Percentiles rank a stretch among this genome's conserved stretches.
phyloP scores from a whole-genome alignment of 2,329 filamentous ascomycete species.

The Ambrosiella xylebori region DNA sequence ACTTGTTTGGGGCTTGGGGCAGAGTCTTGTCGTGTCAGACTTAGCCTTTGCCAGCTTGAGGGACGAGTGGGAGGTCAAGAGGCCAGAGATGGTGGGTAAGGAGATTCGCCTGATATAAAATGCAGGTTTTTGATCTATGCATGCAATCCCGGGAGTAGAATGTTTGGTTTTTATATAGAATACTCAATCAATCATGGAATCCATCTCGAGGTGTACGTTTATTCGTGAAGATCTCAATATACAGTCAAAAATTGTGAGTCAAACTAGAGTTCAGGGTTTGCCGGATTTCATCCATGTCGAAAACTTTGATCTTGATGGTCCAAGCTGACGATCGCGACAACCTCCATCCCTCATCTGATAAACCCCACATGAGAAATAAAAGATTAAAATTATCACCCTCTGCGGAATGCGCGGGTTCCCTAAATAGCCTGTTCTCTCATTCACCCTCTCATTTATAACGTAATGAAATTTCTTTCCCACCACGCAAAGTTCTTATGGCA shows the following conservation, averaged over 20 bases:
- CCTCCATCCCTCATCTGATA: background rate
- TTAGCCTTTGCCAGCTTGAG: conserved; percentile 72
- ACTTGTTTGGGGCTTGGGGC: conserved; percentile 86
- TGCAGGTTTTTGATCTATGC: background rate
- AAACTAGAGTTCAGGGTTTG: background rate
- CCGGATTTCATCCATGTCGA: background rate
- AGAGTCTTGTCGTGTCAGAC: conserved; percentile 76
- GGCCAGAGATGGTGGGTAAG: conserved; percentile 78
- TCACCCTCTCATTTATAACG: background rate
- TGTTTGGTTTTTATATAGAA: background rate
- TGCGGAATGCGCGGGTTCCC: background rate
- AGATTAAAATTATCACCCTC: background rate
- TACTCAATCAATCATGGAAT: background rate
- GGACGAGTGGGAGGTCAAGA: conserved; percentile 85
- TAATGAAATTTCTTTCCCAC: background rate
- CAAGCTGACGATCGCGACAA: background rate
- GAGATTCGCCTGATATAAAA: conserved; percentile 65
- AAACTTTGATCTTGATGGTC: too few species aligned
- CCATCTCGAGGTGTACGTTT: background rate
- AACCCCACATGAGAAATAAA: background rate
- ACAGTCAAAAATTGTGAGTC: background rate
- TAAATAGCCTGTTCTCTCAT: background rate
- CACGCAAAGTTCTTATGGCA: background rate
- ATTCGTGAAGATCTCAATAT: background rate
- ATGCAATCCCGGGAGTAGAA: background rate